Evolutionary conservation across 1,284 basidiomycete genomes (phyloP).

Genomic region (Meira nashicola): DNA sequence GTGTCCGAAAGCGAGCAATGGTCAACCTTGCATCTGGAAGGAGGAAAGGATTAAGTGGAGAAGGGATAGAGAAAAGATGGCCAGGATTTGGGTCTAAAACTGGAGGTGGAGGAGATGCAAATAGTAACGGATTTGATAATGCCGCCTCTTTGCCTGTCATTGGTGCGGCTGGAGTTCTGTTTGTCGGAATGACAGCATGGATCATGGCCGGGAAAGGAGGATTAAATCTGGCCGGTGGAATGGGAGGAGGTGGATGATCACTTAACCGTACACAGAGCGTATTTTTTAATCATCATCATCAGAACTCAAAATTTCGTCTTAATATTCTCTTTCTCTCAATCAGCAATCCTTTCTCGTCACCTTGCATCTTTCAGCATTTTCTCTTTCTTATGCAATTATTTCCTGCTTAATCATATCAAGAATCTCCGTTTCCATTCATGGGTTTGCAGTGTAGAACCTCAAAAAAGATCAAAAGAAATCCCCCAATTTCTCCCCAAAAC

Average conservation of each 20-base stretch:
- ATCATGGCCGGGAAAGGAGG: slow-evolving; percentile 25
- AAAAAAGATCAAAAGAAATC: too few relatives aligned
- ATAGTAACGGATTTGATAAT: not conserved
- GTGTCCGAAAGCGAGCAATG: slow-evolving; percentile 10
- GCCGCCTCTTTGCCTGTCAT: slow-evolving; percentile 6
- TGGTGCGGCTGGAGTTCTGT: slow-evolving; percentile 29
- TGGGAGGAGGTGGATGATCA: not conserved
- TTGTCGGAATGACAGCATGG: slow-evolving; percentile 31
- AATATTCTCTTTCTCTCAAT: not conserved
- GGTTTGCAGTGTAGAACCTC: too few relatives aligned
- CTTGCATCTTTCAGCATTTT: not conserved
- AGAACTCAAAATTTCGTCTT: not conserved
- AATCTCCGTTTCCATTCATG: too few relatives aligned
- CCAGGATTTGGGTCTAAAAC: slow-evolving; percentile 4
- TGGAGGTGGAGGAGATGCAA: not conserved
- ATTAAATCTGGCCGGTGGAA: not conserved
- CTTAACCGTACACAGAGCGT: too few relatives aligned
- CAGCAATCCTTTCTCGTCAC: not conserved
- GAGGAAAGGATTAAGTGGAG: not conserved
- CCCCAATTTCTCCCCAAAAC: too few relatives aligned
- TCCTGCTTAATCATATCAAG: too few relatives aligned
- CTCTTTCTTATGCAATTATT: too few relatives aligned
- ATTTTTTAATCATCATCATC: too few relatives aligned
- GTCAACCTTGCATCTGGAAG: slow-evolving; percentile 10
- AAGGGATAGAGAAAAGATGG: not conserved